phyloP scores from a whole-genome alignment of 352 stramenopile species.

The Detonula confervacea region DNA sequence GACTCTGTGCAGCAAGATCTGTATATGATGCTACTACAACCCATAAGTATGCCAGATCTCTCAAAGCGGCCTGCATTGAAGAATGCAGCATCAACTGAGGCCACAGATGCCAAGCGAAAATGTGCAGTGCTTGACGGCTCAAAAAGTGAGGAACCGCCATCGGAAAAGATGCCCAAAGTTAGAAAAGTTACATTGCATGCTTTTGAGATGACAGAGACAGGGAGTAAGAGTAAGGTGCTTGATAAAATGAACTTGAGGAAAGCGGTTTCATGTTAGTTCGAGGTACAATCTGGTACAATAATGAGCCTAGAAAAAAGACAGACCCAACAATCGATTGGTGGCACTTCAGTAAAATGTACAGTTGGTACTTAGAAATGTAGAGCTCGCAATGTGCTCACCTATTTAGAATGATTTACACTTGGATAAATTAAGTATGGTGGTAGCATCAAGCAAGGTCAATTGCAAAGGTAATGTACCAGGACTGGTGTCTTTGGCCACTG shows the following conservation, averaged over 20 bases:
- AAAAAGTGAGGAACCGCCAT: constrained; percentile 59
- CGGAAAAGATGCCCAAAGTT: constrained; percentile 73
- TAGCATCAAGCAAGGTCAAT: no score
- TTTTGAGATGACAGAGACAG: constrained; percentile 16
- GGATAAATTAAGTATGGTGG: no score
- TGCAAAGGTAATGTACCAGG: no score
- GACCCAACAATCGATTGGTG: no score
- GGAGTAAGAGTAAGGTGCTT: constrained; percentile 20
- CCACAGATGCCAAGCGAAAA: constrained; percentile 64
- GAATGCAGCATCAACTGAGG: constrained; percentile 52
- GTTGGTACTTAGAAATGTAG: no score
- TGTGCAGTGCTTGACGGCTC: constrained; percentile 80
- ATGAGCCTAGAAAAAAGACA: no score
- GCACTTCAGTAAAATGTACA: no score
- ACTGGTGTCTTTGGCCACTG: no score
- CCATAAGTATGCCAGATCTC: constrained; percentile 72
- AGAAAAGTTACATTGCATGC: constrained; percentile 50
- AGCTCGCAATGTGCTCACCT: no score
- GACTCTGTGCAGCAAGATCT: constrained; percentile 28
- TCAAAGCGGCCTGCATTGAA: constrained; percentile 59
- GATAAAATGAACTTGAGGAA: constrained; percentile 21
- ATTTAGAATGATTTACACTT: no score
- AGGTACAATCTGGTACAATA: constrained; percentile 11
- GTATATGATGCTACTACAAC: constrained; percentile 50
- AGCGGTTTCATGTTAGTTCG: constrained; percentile 13